phyloP scores from a whole-genome alignment of 2,329 filamentous ascomycete species.

The Juglanconis juglandina region DNA sequence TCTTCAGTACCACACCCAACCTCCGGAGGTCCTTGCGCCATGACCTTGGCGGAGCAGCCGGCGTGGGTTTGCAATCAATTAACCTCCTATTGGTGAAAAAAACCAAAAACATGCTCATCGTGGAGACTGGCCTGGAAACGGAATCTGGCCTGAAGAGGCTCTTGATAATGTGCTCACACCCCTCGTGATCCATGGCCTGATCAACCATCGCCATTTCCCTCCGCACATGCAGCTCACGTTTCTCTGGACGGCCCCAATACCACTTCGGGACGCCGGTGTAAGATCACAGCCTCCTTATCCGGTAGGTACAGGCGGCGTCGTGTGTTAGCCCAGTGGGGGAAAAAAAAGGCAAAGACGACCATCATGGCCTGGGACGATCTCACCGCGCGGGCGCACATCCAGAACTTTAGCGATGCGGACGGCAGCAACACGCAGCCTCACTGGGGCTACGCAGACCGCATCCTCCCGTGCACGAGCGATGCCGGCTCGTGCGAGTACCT shows the following conservation, averaged over 20 bases:
- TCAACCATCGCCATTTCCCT: neutral
- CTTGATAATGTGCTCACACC: neutral
- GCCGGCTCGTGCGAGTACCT: conserved; percentile 48
- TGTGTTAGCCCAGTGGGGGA: no score
- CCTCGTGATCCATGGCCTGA: neutral
- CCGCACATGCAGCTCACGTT: neutral
- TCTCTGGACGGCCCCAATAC: neutral
- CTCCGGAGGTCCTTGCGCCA: neutral
- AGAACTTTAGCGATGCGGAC: conserved; percentile 36
- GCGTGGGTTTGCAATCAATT: neutral
- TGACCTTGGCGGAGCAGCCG: neutral
- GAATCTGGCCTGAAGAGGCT: conserved; percentile 15
- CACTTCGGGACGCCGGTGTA: neutral
- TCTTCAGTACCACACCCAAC: neutral
- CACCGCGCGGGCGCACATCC: conserved; percentile 32
- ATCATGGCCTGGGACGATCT: conserved; percentile 20
- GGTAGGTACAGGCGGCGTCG: neutral
- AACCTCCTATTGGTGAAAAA: neutral
- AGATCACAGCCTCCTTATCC: neutral
- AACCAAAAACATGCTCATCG: neutral
- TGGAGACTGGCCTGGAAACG: neutral
- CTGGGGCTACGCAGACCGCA: conserved; percentile 46
- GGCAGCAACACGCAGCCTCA: conserved; percentile 32
- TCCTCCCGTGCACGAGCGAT: conserved; percentile 44
- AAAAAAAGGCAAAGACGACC: neutral